phyloP scores from a whole-genome alignment of 1,139 yeast species.

The Blastobotrys ciferrii region DNA sequence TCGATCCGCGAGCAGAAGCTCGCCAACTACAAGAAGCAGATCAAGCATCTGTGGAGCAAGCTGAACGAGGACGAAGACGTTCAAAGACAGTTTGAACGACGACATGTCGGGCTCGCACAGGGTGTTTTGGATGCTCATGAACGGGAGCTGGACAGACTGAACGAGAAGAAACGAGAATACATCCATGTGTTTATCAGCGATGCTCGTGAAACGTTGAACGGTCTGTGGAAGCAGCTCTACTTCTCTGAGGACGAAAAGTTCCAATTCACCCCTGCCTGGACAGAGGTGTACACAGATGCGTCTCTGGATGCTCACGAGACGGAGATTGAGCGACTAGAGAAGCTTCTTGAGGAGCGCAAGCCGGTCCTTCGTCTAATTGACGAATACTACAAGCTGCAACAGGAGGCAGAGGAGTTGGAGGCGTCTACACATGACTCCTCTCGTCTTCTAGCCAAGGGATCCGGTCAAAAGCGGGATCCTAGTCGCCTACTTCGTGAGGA shows the following conservation, averaged over 20 bases:
- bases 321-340: slow-evolving; percentile 54
- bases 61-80: slow-evolving; percentile 22
- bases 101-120: slow-evolving; percentile 34
- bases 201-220: slow-evolving; percentile 55
- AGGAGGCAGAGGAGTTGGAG: slow-evolving; percentile 61
- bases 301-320: slow-evolving; percentile 58
- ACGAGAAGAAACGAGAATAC: slow-evolving; percentile 57
- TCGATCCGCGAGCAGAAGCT: slow-evolving; percentile 18
- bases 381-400: slow-evolving; percentile 53
- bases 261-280: slow-evolving; percentile 40
- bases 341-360: slow-evolving; percentile 50
- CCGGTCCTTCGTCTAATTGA: slow-evolving; percentile 56
- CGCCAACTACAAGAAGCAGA: slow-evolving; percentile 17
- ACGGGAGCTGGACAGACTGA: slow-evolving; percentile 56
- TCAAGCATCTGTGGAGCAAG: slow-evolving; percentile 34
- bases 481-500: slow-evolving; percentile 79
- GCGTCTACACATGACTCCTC: slow-evolving; percentile 79
- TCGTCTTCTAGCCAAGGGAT: slow-evolving; percentile 66
- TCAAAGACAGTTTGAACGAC: slow-evolving; percentile 28
- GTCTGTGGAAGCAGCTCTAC: slow-evolving; percentile 61
- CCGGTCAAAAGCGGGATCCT: slow-evolving; percentile 44
- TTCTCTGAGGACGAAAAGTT: slow-evolving; percentile 49
- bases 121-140: slow-evolving; percentile 43
- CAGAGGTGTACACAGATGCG: slow-evolving; percentile 51
- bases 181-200: slow-evolving; percentile 67